Conservation (phyloP, 768 basidiomycete genomes). For the Agaricus blazei region DNA sequence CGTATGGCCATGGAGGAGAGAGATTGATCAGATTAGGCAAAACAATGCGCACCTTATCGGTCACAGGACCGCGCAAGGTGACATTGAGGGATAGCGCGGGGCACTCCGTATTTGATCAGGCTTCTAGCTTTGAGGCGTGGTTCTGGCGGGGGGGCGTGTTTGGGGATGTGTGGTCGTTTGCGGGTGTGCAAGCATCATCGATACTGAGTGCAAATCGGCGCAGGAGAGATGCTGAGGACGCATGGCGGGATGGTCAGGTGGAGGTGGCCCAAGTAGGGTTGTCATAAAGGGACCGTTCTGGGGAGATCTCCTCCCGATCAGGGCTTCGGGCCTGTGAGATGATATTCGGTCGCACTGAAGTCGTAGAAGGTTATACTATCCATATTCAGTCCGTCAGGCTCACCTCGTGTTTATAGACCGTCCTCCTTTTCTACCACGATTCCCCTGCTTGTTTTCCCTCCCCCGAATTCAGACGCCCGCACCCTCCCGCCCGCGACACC, state of each 20-base stretch:
- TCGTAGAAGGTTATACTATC: constrained; percentile 12
- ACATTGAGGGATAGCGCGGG: constrained; percentile 4
- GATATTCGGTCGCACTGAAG: constrained; percentile 12
- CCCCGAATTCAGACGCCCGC: constrained; percentile 12
- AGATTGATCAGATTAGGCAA: constrained; percentile 9
- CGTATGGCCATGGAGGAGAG: not conserved
- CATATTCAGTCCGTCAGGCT: constrained; percentile 20
- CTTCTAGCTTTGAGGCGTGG: constrained; percentile 9
- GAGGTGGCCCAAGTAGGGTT: not conserved
- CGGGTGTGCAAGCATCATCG: not conserved
- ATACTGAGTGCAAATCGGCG: not conserved
- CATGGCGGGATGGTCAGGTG: constrained; percentile 4
- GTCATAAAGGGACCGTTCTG: constrained; percentile 15
- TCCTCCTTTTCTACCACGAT: constrained; percentile 19
- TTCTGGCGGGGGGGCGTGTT: constrained; percentile 1
- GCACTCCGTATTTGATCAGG: constrained; percentile 7
- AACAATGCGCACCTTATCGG: constrained; percentile 16
- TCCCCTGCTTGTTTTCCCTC: constrained; percentile 17
- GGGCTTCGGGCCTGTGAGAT: constrained; percentile 17
- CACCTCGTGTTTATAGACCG: constrained; percentile 27
- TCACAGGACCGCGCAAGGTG: constrained; percentile 3
- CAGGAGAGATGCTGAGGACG: not conserved
- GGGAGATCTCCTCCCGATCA: constrained; percentile 28
- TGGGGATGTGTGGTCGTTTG: not conserved
- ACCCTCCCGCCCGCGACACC: constrained; percentile 7